Evolutionary conservation across 805 yeast genomes (phyloP).

Genomic region (Candida nonsorbophila): DNA sequence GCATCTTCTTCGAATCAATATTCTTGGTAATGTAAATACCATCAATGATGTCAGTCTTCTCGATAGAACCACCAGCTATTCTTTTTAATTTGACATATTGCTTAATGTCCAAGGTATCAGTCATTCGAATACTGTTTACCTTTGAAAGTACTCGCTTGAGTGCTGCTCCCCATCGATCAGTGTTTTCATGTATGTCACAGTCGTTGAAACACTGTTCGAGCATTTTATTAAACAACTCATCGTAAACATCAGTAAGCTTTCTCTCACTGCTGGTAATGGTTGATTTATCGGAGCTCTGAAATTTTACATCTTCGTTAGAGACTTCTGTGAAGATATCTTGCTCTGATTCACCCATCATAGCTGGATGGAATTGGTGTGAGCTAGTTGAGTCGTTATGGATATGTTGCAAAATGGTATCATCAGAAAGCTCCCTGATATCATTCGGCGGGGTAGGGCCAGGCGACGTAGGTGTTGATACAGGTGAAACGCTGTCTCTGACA

Average conservation of each 20-base stretch:
- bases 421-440: slow-evolving; percentile 1
- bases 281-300: neutral
- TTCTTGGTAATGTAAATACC: slow-evolving; percentile 85
- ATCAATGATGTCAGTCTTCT: slow-evolving; percentile 57
- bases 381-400: too few species aligned
- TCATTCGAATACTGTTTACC: slow-evolving; percentile 56
- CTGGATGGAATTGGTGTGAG: neutral
- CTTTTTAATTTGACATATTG: slow-evolving; percentile 85
- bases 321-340: slow-evolving; percentile 1
- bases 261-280: too few species aligned
- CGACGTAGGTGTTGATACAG: slow-evolving; percentile 15
- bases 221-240: slow-evolving; percentile 45
- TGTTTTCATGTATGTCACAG: slow-evolving; percentile 43
- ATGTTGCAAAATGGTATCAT: neutral
- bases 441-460: slow-evolving; percentile 3
- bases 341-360: neutral
- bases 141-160: slow-evolving; percentile 48
- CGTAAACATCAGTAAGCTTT: slow-evolving; percentile 12
- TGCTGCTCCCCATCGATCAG: slow-evolving; percentile 54
- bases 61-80: slow-evolving; percentile 67
- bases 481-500: slow-evolving; percentile 6
- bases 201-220: slow-evolving; percentile 59
- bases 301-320: slow-evolving; percentile 4
- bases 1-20: slow-evolving; percentile 77
- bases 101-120: slow-evolving; percentile 79